These are phyloP conservation scores for Peronospora farinosa DNA, from an alignment of 352 stramenopile genomes.

Conservation along the genomic window DNA sequence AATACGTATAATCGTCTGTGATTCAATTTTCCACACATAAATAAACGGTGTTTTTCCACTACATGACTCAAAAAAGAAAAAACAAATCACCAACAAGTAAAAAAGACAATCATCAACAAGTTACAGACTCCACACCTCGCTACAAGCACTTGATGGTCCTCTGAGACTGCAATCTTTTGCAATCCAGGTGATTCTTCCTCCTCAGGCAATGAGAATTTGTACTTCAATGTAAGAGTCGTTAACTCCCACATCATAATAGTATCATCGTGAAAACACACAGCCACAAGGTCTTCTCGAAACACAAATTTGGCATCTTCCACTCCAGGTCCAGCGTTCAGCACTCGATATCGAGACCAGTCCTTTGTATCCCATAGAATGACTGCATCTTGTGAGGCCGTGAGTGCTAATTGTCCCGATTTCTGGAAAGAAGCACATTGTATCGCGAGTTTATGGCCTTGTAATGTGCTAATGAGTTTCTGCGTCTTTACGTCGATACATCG, in stretches of 20 bases:
- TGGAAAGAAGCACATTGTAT: conserved; percentile 63
- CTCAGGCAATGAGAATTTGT: conserved; percentile 61
- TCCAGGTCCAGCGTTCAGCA: conserved; percentile 67
- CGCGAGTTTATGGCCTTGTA: conserved; percentile 55
- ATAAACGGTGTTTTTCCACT: conserved; percentile 71
- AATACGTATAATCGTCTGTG: conserved; percentile 78
- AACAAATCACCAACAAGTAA: conserved; percentile 1
- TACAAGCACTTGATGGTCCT: conserved; percentile 70
- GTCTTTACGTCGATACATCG: conserved; percentile 72
- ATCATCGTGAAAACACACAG: conserved; percentile 77
- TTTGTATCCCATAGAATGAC: conserved; percentile 83
- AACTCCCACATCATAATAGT: conserved; percentile 86
- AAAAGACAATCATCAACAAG: not conserved
- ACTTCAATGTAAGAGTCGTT: conserved; percentile 60
- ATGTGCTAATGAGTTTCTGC: conserved; percentile 69
- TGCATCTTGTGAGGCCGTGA: conserved; percentile 69
- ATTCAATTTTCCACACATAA: conserved; percentile 81
- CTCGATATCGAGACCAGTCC: conserved; percentile 75
- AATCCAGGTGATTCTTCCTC: conserved; percentile 55
- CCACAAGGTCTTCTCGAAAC: conserved; percentile 50
- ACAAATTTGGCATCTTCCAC: conserved; percentile 68
- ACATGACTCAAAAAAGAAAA: not conserved
- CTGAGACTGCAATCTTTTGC: conserved; percentile 63
- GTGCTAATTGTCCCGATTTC: conserved; percentile 54
- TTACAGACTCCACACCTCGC: conserved; percentile 42